A percentile compares a stretch with the other conserved stretches of the same genome.
These are phyloP conservation scores for Closterium sp. DNA, from an alignment of 139 green algal species.

Conservation along the genomic window DNA sequence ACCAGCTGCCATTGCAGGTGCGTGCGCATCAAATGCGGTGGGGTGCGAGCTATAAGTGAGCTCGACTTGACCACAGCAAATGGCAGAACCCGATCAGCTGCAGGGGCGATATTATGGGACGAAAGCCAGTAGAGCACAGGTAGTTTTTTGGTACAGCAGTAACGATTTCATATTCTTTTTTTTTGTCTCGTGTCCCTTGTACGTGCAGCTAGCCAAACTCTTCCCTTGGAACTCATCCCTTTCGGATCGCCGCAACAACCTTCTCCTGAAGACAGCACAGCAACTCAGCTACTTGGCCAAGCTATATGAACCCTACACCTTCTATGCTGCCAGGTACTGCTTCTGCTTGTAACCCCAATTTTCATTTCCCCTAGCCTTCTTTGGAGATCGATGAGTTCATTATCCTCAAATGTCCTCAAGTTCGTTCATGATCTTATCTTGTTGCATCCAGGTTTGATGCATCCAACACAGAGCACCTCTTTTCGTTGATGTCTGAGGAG, in stretches of 20 bases:
- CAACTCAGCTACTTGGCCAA: constrained; percentile 39
- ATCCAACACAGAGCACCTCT: constrained; percentile 34
- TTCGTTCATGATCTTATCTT: no score
- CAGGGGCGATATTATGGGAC: no score
- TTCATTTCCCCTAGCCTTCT: not conserved
- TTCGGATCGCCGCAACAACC: constrained; percentile 2
- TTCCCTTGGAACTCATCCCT: not conserved
- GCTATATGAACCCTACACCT: constrained; percentile 44
- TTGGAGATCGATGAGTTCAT: no score
- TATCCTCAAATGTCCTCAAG: no score
- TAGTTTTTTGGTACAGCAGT: no score
- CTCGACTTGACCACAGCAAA: no score
- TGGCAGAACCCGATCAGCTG: no score
- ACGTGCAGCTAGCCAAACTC: not conserved
- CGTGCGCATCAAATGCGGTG: not conserved
- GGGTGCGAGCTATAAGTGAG: no score
- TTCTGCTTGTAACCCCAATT: not conserved
- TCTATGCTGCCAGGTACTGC: constrained; percentile 20
- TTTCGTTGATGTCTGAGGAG: constrained; percentile 22
- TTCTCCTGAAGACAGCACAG: constrained; percentile 38
- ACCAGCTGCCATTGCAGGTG: constrained; percentile 47
- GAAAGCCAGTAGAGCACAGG: not conserved
- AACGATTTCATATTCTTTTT: no score
- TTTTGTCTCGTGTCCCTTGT: not conserved
- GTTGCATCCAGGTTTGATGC: constrained; percentile 32